phyloP scores from a whole-genome alignment of 2,329 filamentous ascomycete genomes.

The Scedosporium apiospermum region DNA sequence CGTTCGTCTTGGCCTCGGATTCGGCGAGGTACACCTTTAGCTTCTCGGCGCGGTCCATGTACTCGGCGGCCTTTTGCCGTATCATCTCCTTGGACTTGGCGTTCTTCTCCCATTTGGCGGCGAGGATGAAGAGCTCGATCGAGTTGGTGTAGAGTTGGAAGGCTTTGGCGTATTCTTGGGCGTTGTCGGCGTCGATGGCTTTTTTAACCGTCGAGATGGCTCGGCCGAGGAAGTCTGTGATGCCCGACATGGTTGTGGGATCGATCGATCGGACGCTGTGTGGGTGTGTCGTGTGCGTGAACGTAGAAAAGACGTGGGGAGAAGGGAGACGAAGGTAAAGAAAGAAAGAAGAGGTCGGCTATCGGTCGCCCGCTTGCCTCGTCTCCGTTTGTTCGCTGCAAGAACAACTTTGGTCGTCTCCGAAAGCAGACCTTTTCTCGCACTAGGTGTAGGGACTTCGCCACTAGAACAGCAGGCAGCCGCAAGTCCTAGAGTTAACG shows the following conservation, averaged over 20 bases:
- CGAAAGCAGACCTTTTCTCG: neutral
- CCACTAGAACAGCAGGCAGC: neutral
- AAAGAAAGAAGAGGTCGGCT: too few species aligned
- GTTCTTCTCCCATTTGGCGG: conserved; percentile 99
- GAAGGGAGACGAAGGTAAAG: neutral
- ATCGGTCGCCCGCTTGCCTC: too few species aligned
- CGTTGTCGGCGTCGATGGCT: conserved; percentile 92
- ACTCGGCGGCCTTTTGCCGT: conserved; percentile 85
- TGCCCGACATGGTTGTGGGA: conserved; percentile 10
- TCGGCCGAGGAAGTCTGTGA: conserved; percentile 87
- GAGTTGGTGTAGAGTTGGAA: conserved; percentile 94
- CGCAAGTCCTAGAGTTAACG: neutral
- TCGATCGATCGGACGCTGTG: neutral
- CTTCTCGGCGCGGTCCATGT: conserved; percentile 98
- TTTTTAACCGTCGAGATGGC: conserved; percentile 96
- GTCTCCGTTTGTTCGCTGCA: too few species aligned
- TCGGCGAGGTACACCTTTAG: conserved; percentile 83
- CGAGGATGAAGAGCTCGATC: conserved; percentile 97
- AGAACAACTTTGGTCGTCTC: too few species aligned
- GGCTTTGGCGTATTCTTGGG: conserved; percentile 92
- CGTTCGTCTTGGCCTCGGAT: conserved; percentile 62
- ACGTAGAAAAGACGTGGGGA: neutral
- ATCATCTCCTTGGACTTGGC: conserved; percentile 96
- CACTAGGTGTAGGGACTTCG: neutral
- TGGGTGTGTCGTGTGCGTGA: neutral